Evolutionary conservation across 257 asterid species (phyloP).

Genomic region (Eustoma russellianum): DNA sequence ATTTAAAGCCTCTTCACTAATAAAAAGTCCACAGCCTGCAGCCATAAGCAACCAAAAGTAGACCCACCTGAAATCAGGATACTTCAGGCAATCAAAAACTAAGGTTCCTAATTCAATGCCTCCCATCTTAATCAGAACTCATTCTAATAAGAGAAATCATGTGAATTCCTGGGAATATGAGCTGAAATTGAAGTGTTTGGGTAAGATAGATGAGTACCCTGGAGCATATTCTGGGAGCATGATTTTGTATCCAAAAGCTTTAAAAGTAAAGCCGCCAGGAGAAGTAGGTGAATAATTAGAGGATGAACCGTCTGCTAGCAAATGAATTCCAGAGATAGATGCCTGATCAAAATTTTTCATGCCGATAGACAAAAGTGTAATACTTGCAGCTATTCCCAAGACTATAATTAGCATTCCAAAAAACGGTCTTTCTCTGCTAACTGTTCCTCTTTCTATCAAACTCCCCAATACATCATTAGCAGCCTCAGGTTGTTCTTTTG

Average conservation of each 20-base stretch:
- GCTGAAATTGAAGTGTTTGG: background rate
- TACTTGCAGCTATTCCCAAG: slow-evolving; percentile 58
- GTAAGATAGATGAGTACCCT: slow-evolving; percentile 31
- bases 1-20: slow-evolving; percentile 86
- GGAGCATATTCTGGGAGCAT: slow-evolving; percentile 78
- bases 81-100: background rate
- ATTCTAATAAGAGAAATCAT: background rate
- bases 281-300: slow-evolving; percentile 31
- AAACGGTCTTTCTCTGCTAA: slow-evolving; percentile 32
- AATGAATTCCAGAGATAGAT: slow-evolving; percentile 42
- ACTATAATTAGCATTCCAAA: slow-evolving; percentile 51
- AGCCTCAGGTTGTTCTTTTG: slow-evolving; percentile 18
- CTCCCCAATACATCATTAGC: slow-evolving; percentile 20
- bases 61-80: slow-evolving; percentile 61
- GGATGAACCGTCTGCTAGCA: slow-evolving; percentile 30
- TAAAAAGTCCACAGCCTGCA: slow-evolving; percentile 78
- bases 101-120: background rate
- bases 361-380: slow-evolving; percentile 43
- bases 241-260: slow-evolving; percentile 61
- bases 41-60: slow-evolving; percentile 95
- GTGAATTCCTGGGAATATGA: background rate
- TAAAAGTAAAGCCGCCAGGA: slow-evolving; percentile 50
- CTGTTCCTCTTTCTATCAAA: slow-evolving; percentile 18
- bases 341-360: slow-evolving; percentile 41
- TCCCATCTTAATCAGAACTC: background rate